phyloP scores from a whole-genome alignment of 305 asterid species.

The Nicotiana rustica region DNA sequence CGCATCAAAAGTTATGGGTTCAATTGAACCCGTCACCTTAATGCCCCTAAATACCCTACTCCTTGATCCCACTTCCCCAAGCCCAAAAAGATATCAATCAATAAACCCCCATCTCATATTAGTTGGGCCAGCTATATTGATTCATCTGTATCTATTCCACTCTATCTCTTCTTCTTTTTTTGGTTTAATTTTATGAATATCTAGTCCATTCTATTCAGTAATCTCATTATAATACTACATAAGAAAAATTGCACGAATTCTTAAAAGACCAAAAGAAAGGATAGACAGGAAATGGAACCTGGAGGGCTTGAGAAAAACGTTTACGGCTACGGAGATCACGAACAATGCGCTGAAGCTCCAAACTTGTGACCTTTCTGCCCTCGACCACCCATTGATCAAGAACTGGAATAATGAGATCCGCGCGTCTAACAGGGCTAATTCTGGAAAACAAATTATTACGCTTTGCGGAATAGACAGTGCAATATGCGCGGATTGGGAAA shows the following conservation, averaged over 20 bases:
- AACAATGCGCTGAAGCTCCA: slow-evolving; percentile 60
- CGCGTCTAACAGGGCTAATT: slow-evolving; percentile 53
- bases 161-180: background rate
- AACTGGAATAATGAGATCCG: slow-evolving; percentile 52
- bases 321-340: slow-evolving; percentile 68
- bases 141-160: background rate
- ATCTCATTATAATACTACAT: background rate
- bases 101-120: background rate
- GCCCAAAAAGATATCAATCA: background rate
- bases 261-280: background rate
- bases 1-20: too few relatives aligned
- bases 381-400: slow-evolving; percentile 69
- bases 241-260: background rate
- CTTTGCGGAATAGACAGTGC: slow-evolving; percentile 44
- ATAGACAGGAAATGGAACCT: slow-evolving; percentile 44
- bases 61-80: background rate
- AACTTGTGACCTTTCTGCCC: slow-evolving; percentile 51
- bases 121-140: background rate
- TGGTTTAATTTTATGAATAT: too few relatives aligned
- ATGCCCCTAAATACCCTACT: background rate
- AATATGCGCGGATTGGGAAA: slow-evolving; percentile 31
- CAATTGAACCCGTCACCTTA: too few relatives aligned
- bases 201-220: background rate
- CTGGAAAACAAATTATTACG: slow-evolving; percentile 61
- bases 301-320: slow-evolving; percentile 67